Base-by-base conservation (phyloP, 2,329 filamentous ascomycete genomes). In the Colletotrichum endophyticum region DNA sequence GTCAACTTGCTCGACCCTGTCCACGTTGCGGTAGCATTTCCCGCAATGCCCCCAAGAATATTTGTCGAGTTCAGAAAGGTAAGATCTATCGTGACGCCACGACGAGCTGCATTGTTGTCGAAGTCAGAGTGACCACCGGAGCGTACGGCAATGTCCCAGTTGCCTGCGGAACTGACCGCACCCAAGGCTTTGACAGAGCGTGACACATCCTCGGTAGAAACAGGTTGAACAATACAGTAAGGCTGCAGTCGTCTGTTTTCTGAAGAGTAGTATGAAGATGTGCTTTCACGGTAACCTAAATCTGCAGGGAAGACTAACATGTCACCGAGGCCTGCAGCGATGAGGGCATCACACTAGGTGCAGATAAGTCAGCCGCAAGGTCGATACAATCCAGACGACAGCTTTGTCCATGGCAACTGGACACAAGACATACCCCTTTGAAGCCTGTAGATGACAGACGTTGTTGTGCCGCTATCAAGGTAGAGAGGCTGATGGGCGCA, bases 111-210 rank as follows among this genome's bases (percentile, higher is more conserved):
- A 1, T 87, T 85, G 11, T 84, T 81, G 16, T 84, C 86, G 75
- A 86, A 86, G n/a, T 85, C 83, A n/a, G 84, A 84, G 79, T 89
- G 88, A 1, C 88, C 88, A 27, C 87, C 88, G 72, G 85, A 84
- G 36, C 85, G 84, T 57, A 86, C 83, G 8, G 87, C 86, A 30
- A 80, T 76, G n/a, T 79, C 36, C 63, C 79, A 79, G 16, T 67
- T 64, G 8, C 68, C 73, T 2, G 63, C 25, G n/a, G 39, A 28
- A 9, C 63, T 53, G 0, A 73, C 27, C 2, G 59, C 19, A n/a
- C 39, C 57, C 25, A 81, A 70, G 12, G 76, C 75, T 13, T 68
- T 78, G 15, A 80, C 71, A 13, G 77, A 39, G 7, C 32, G 25
- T 19, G 80, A 77, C 0, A 81, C 79, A 25, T 82, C 77, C 27